Evolutionary conservation across 2,329 filamentous ascomycete genomes (phyloP).

Genomic region (Boeremia exigua): DNA sequence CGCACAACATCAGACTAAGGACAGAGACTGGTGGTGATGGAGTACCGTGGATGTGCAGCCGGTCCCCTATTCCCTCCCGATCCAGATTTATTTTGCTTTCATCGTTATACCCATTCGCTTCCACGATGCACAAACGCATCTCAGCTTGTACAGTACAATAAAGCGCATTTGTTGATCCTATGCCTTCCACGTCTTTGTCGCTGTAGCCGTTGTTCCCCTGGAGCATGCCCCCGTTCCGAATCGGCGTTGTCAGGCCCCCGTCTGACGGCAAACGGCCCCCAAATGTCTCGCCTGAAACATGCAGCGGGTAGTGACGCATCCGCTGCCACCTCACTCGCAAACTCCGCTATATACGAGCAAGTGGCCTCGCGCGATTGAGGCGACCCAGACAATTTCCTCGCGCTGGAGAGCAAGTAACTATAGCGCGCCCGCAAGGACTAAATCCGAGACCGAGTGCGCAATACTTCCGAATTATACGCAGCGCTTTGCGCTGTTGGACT

Average conservation of each 20-base stretch:
- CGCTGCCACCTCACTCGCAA: neutral
- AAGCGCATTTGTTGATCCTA: neutral
- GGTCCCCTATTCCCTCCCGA: neutral
- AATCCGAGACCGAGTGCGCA: no score
- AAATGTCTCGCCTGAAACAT: conserved; percentile 1
- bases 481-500: no score
- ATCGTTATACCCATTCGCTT: conserved; percentile 12
- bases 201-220: neutral
- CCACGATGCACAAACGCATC: no score
- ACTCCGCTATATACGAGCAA: neutral
- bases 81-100: neutral
- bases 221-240: neutral
- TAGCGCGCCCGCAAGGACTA: no score
- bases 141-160: neutral
- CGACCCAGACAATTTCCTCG: no score
- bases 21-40: neutral
- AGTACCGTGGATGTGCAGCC: neutral
- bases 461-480: no score
- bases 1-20: conserved; percentile 32
- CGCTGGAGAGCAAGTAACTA: no score
- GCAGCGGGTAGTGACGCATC: neutral
- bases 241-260: conserved; percentile 4
- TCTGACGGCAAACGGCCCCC: conserved; percentile 7
- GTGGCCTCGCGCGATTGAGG: neutral
- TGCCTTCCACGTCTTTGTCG: neutral